Evolutionary conservation across 345 rosid species (phyloP).

Genomic region (Litchi chinensis): DNA sequence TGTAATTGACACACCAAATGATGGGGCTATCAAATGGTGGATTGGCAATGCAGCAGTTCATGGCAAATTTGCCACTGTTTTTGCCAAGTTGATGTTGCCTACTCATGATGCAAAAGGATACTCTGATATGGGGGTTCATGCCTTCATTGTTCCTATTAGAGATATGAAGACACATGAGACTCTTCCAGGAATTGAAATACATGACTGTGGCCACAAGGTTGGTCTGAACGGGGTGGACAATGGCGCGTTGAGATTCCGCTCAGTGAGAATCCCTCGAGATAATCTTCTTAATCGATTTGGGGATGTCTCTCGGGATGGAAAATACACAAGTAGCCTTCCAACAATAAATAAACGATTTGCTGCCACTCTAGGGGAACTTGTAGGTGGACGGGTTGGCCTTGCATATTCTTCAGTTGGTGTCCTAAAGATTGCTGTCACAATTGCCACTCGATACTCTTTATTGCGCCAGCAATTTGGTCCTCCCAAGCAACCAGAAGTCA

Average conservation of each 20-base stretch:
- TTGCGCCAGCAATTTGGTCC: slow-evolving; percentile 98
- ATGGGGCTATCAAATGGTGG: slow-evolving; percentile 99
- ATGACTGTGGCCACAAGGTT: slow-evolving; percentile 95
- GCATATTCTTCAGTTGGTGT: slow-evolving; percentile 89
- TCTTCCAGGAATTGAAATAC: slow-evolving; percentile 89
- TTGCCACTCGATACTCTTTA: slow-evolving; percentile 86
- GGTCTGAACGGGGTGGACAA: slow-evolving; percentile 98
- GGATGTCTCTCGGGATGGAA: slow-evolving; percentile 90
- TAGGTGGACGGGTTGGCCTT: slow-evolving; percentile 94
- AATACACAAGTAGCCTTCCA: slow-evolving; percentile 88
- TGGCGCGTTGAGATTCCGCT: slow-evolving; percentile 84
- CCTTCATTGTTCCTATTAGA: slow-evolving; percentile 94
- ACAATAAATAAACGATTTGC: slow-evolving; percentile 93
- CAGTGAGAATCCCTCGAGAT: slow-evolving; percentile 92
- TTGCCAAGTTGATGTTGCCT: slow-evolving; percentile 85
- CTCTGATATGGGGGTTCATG: slow-evolving; percentile 96
- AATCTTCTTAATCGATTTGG: slow-evolving; percentile 98
- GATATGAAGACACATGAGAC: slow-evolving; percentile 79
- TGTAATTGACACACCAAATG: slow-evolving; percentile 77
- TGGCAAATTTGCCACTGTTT: slow-evolving; percentile 94
- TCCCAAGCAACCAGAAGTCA: slow-evolving; percentile 92
- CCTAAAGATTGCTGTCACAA: slow-evolving; percentile 76
- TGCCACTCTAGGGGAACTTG: slow-evolving; percentile 97
- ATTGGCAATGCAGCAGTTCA: slow-evolving; percentile 99
- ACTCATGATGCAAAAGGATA: slow-evolving; percentile 74